Base-by-base conservation (phyloP, 768 basidiomycete species). In the Tylopilus felleus region DNA sequence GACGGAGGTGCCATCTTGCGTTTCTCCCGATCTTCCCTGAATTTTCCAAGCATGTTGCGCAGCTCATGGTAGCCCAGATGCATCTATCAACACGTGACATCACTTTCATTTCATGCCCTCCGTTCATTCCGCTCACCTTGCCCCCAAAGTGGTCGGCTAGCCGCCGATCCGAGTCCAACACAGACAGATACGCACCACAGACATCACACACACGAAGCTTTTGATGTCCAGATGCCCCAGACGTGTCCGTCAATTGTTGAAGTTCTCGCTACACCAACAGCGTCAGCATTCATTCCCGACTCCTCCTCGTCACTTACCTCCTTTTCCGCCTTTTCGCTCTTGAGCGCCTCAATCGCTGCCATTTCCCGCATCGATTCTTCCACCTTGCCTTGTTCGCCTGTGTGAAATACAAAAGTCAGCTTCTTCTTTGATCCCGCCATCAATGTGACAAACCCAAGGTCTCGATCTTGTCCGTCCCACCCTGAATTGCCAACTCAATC, bases 161-260 rank as follows among this genome's bases (percentile, higher is more conserved):
- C 70, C 97, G 93, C 70, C 96, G 86, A 77, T 99, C 97, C 53
- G 96, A 98, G 74, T 99, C 97, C 45, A 98, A 80, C 35, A 99
- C 92, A 16, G 93, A 96, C 42, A 99, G 81, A 78, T 98, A 98
- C n/a, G 97, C 97, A 64, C 97, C 97, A 70, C 97, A 99, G 27
- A 98, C 95, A 76, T 99, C 97, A 76, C 97, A 98, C n/a, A 99
- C 97, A 58, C 97, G 88, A 63, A 99, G 77, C 74, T 98, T 98
- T 74, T 99, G 97, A 78, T 99, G 97, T n/a, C 97, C 97, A 52
- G 94, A 97, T 6, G 97, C 97, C 52, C 97, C 97, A 38, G 95
- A 96, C 28, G 93, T 98, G 69, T 99, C 97, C 39, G 96, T 97
- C 59, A 99, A 77, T 71, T 94, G 87, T 73, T 97, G 94, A 42